A percentile compares a stretch with the other conserved stretches of the same genome.
These are phyloP conservation scores for Trametopsis cervina DNA, from an alignment of 768 basidiomycete genomes.

Conservation along the genomic window DNA sequence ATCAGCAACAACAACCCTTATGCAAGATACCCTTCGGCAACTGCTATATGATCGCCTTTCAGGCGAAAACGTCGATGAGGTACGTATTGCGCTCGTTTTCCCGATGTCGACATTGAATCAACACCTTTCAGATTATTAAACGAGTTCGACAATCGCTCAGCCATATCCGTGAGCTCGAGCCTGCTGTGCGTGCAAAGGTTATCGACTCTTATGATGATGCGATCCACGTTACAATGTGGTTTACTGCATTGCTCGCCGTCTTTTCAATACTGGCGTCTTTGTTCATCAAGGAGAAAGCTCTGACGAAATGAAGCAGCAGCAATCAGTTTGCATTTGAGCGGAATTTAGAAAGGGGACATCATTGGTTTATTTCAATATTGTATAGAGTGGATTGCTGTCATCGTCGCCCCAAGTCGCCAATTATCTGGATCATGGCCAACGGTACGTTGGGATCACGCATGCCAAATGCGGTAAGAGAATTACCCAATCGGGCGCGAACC, in stretches of 20 bases:
- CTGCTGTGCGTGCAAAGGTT: conserved; percentile 22
- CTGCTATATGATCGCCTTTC: conserved; percentile 35
- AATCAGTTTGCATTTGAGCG: too few species aligned
- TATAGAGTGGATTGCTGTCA: too few species aligned
- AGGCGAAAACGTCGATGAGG: conserved; percentile 42
- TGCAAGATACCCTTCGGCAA: conserved; percentile 43
- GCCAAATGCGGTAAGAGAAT: not conserved
- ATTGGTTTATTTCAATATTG: too few species aligned
- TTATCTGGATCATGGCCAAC: too few species aligned
- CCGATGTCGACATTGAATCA: not conserved
- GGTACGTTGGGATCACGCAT: too few species aligned
- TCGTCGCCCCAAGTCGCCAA: too few species aligned
- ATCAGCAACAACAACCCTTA: conserved; percentile 49
- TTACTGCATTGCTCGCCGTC: conserved; percentile 35
- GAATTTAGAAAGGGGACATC: too few species aligned
- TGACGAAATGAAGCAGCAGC: conserved; percentile 17
- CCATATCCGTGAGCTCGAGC: conserved; percentile 26
- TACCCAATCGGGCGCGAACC: not conserved
- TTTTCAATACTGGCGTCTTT: conserved; percentile 37
- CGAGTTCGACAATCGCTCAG: conserved; percentile 28
- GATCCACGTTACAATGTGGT: conserved; percentile 40
- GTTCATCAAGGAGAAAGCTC: conserved; percentile 47
- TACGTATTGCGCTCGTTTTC: conserved; percentile 18
- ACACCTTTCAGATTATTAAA: conserved; percentile 22
- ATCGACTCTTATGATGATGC: conserved; percentile 31